phyloP scores from a whole-genome alignment of 2,329 filamentous ascomycete species.

The Cytospora chrysosperma region DNA sequence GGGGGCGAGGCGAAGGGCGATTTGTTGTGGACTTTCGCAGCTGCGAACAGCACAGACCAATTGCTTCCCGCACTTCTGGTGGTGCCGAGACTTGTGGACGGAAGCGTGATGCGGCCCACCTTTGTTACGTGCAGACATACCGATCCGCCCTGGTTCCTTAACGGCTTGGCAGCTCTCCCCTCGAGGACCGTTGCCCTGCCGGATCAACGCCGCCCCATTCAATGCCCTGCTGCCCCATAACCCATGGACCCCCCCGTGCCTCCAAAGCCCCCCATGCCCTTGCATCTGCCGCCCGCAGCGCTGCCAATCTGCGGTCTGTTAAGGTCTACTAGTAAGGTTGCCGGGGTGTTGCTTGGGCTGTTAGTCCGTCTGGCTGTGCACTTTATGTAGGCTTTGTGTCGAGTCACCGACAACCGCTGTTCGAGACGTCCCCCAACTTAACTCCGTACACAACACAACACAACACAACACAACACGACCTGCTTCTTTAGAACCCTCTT shows the following conservation, averaged over 20 bases:
- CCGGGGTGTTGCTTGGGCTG: background rate
- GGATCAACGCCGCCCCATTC: background rate
- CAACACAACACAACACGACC: too few relatives aligned
- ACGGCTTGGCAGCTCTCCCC: background rate
- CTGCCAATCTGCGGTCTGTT: background rate
- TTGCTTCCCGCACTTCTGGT: conserved; percentile 11
- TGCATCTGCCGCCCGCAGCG: background rate
- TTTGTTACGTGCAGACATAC: conserved; percentile 1
- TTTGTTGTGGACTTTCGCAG: background rate
- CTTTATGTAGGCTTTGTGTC: conserved; percentile 4
- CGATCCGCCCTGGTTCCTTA: background rate
- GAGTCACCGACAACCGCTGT: conserved; percentile 13
- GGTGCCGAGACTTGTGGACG: conserved; percentile 13
- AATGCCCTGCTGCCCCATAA: background rate
- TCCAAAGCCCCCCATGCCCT: background rate
- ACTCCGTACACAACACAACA: too few relatives aligned
- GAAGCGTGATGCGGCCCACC: background rate
- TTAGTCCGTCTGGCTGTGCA: background rate
- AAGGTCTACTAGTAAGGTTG: background rate
- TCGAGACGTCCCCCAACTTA: conserved; percentile 8
- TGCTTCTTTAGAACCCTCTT: conserved; percentile 10
- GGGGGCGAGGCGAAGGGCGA: conserved; percentile 5
- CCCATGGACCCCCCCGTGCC: background rate
- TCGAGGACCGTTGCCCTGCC: background rate
- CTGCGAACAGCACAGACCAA: conserved; percentile 11